phyloP scores from a whole-genome alignment of 106 monocot genomes.

The Gastrodia elata region DNA sequence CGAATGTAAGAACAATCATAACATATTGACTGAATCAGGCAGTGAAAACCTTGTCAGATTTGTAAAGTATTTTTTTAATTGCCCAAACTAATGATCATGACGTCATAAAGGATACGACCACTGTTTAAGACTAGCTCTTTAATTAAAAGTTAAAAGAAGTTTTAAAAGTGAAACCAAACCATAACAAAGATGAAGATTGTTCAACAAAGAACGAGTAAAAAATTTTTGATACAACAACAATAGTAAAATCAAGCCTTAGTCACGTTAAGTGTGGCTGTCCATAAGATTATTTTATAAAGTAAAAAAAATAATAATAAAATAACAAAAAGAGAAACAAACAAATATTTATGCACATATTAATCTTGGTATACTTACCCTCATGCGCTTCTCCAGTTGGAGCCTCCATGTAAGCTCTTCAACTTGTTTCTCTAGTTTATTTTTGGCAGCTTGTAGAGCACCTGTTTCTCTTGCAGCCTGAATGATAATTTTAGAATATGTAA shows the following conservation, averaged over 20 bases:
- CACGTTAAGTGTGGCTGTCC: no score
- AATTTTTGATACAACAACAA: not conserved
- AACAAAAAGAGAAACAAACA: slow-evolving; percentile 1
- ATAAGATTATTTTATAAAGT: no score
- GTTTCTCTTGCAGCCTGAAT: slow-evolving; percentile 63
- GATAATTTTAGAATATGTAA: not conserved
- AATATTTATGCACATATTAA: not conserved
- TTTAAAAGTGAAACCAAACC: not conserved
- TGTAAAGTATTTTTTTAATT: not conserved
- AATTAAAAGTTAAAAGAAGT: not conserved
- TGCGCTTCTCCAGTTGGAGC: slow-evolving; percentile 54
- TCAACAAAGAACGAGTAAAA: not conserved
- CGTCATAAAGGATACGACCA: not conserved
- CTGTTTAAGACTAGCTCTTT: not conserved
- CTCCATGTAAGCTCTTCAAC: slow-evolving; percentile 69
- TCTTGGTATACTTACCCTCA: slow-evolving; percentile 32
- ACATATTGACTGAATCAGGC: not conserved
- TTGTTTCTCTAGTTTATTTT: slow-evolving; percentile 56
- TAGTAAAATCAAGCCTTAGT: no score
- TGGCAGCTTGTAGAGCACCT: slow-evolving; percentile 68
- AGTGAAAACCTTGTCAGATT: not conserved
- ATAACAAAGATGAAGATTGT: not conserved
- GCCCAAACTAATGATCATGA: not conserved
- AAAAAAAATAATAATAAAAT: no score
- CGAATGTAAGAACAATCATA: not conserved